Conservation (phyloP, 495 filamentous ascomycete species). For the Talaromyces nanjingensis region DNA sequence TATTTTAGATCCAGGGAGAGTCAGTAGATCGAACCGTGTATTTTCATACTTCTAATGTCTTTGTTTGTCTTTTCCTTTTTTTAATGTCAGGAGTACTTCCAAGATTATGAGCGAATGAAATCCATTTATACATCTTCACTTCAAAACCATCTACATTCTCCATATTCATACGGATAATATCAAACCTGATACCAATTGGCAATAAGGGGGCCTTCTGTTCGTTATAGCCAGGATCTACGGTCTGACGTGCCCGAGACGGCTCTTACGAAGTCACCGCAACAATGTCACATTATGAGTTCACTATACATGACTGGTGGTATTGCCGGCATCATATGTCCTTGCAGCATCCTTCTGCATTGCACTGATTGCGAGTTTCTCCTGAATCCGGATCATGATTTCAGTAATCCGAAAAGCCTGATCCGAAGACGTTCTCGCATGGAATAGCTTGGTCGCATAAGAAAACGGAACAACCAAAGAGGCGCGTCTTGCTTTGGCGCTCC, state of each 20-base stretch:
- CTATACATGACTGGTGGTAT: no score
- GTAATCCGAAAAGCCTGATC: background rate
- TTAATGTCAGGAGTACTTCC: background rate
- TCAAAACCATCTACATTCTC: no score
- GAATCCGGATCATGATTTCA: background rate
- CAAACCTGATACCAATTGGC: no score
- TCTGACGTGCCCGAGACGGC: no score
- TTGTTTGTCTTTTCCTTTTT: background rate
- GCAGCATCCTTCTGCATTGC: no score
- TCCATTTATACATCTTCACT: background rate
- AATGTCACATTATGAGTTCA: no score
- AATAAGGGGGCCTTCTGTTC: no score
- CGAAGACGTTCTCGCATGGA: background rate
- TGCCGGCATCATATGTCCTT: no score
- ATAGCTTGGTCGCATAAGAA: background rate
- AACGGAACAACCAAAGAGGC: background rate
- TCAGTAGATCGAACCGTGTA: background rate
- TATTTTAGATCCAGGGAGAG: background rate
- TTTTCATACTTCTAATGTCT: background rate
- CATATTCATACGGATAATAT: no score
- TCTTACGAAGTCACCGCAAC: no score
- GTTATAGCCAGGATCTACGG: no score
- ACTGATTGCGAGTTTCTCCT: background rate
- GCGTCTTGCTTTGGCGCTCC: background rate
- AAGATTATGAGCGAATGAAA: background rate